phyloP scores from a whole-genome alignment of 441 rosid species.

The Flueggea neowawraea region DNA sequence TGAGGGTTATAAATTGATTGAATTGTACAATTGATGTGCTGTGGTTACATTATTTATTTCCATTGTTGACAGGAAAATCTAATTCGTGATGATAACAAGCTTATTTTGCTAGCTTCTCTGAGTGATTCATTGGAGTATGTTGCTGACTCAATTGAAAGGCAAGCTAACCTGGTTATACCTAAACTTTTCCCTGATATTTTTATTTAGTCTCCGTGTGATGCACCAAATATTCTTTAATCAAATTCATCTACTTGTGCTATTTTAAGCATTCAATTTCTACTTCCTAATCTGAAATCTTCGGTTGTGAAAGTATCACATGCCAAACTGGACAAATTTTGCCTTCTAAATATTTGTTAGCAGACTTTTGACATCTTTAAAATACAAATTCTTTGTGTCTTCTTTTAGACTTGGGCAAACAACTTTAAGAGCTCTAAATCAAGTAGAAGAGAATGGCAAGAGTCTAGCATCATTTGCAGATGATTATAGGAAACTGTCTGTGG shows the following conservation, averaged over 20 bases:
- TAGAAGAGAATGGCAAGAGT: slow-evolving; percentile 52
- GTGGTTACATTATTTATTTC: not conserved
- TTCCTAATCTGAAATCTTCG: no score
- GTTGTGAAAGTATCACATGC: no score
- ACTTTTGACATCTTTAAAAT: no score
- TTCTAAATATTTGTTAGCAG: not conserved
- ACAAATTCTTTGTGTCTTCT: not conserved
- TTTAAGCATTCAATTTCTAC: no score
- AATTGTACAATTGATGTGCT: not conserved
- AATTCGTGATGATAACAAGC: slow-evolving; percentile 93
- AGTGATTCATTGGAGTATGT: slow-evolving; percentile 99
- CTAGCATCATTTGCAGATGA: slow-evolving; percentile 82
- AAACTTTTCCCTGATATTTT: not conserved
- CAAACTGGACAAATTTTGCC: not conserved
- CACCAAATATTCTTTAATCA: not conserved
- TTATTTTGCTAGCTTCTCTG: slow-evolving; percentile 91
- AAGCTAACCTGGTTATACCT: slow-evolving; percentile 22
- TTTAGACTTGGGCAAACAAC: slow-evolving; percentile 71
- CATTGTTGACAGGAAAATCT: slow-evolving; percentile 70
- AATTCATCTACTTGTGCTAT: no score
- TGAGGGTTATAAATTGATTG: not conserved
- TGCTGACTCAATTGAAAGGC: slow-evolving; percentile 98
- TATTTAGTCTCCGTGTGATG: not conserved
- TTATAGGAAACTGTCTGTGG: slow-evolving; percentile 92
- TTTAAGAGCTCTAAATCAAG: slow-evolving; percentile 47